phyloP scores from a whole-genome alignment of 805 yeast species.

The Candida ipomoeae region DNA sequence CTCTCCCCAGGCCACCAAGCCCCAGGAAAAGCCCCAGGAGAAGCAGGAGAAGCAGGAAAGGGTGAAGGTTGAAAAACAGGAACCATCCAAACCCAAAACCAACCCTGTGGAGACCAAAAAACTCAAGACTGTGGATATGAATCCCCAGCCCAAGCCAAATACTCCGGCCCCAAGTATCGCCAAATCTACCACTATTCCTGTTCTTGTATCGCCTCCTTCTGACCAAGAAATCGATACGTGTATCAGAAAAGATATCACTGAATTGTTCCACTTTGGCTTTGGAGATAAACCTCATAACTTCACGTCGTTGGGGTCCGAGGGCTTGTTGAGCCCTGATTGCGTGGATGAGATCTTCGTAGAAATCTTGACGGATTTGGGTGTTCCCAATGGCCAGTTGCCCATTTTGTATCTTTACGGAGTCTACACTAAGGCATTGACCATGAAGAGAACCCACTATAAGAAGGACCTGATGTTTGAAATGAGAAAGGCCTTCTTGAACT shows the following conservation, averaged over 20 bases:
- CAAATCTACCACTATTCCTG: background rate
- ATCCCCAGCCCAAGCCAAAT: background rate
- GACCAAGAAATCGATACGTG: constrained; percentile 33
- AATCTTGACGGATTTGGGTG: constrained; percentile 51
- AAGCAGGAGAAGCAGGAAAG: background rate
- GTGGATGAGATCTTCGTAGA: constrained; percentile 55
- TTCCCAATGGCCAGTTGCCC: constrained; percentile 34
- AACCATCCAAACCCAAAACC: background rate
- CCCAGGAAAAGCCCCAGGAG: background rate
- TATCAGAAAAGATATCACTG: constrained; percentile 36
- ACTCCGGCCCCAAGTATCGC: background rate
- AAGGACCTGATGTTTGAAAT: constrained; percentile 35
- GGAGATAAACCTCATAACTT: constrained; percentile 25
- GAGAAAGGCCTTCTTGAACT: constrained; percentile 42
- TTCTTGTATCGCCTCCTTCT: constrained; percentile 4
- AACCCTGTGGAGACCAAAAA: background rate
- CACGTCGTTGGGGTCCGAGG: constrained; percentile 20
- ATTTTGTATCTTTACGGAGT: constrained; percentile 45
- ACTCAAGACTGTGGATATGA: background rate
- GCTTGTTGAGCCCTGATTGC: constrained; percentile 24
- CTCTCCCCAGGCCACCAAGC: constrained; percentile 2
- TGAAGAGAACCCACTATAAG: constrained; percentile 40
- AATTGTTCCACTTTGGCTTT: constrained; percentile 24
- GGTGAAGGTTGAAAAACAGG: too few species aligned
- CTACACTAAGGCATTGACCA: constrained; percentile 39